Conservation (phyloP, 2,329 filamentous ascomycete genomes). For the Gaeumannomyces tritici region DNA sequence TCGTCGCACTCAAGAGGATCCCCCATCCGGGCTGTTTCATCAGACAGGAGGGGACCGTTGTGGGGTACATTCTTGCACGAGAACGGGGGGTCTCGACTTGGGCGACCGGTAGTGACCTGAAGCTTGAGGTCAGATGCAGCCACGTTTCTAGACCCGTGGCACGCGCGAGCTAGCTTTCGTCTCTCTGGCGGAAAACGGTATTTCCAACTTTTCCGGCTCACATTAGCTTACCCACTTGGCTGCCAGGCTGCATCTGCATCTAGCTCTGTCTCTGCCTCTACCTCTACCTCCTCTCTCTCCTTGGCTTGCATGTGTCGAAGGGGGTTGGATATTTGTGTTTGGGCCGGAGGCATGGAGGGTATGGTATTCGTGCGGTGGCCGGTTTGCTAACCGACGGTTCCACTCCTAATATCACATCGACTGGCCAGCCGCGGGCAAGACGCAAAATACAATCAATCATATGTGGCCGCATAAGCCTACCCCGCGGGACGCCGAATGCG, state of each 20-base stretch:
- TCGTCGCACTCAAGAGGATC: too few relatives aligned
- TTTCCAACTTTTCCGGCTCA: too few relatives aligned
- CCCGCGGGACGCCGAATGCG: background rate
- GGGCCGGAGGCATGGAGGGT: background rate
- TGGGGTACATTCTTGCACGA: too few relatives aligned
- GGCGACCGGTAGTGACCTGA: background rate
- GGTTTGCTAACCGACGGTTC: background rate
- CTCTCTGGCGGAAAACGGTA: background rate
- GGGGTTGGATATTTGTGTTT: background rate
- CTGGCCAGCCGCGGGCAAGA: too few relatives aligned
- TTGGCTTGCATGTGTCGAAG: background rate
- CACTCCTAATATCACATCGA: background rate
- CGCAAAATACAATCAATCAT: too few relatives aligned
- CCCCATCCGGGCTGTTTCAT: background rate
- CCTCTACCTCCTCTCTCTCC: too few relatives aligned
- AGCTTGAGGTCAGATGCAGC: background rate
- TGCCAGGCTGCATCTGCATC: too few relatives aligned
- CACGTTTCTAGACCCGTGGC: background rate
- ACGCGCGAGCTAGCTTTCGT: background rate
- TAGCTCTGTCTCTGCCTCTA: too few relatives aligned
- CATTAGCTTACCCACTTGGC: too few relatives aligned
- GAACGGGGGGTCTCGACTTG: background rate
- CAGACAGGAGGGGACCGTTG: background rate
- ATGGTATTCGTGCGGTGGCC: background rate
- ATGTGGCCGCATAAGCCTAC: background rate